These are phyloP conservation scores for Lasiodiplodia theobromae DNA, from an alignment of 2,329 filamentous ascomycete species.

Conservation along the genomic window DNA sequence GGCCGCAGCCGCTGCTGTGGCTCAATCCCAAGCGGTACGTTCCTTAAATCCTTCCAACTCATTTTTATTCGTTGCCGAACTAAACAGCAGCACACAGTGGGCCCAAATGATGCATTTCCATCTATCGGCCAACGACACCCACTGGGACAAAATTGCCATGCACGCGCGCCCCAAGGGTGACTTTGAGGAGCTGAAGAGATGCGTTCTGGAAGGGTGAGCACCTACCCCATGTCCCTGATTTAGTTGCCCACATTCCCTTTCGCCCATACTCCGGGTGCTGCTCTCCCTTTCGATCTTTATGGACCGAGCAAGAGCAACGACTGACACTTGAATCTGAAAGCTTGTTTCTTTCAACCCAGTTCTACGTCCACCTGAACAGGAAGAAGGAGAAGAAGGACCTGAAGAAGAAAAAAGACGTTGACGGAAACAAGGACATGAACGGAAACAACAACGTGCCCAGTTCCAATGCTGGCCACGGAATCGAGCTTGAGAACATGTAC, in stretches of 20 bases:
- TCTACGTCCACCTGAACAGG: too few species aligned
- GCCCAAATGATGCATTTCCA: constrained; percentile 32
- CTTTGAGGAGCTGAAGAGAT: constrained; percentile 29
- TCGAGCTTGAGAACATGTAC: constrained; percentile 31
- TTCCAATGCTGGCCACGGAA: not conserved
- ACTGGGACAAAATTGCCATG: constrained; percentile 31
- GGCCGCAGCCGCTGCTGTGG: constrained; percentile 21
- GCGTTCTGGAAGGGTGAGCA: constrained; percentile 29
- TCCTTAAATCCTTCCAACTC: not conserved
- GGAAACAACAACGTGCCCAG: too few species aligned
- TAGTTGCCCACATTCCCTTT: not conserved
- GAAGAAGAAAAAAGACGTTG: too few species aligned
- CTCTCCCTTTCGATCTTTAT: constrained; percentile 4
- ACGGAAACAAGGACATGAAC: too few species aligned
- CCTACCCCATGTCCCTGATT: not conserved
- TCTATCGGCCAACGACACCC: constrained; percentile 28
- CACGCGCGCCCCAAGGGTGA: constrained; percentile 19
- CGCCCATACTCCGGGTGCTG: not conserved
- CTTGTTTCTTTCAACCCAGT: not conserved
- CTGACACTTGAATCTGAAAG: not conserved
- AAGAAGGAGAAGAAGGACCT: too few species aligned
- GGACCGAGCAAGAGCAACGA: not conserved
- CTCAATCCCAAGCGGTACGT: constrained; percentile 30
- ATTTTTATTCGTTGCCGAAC: not conserved
- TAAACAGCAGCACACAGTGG: constrained; percentile 4